A percentile compares a stretch with the other conserved stretches of the same genome.
These are phyloP conservation scores for Boehmeria nivea DNA, from an alignment of 306 rosid genomes.

Conservation along the genomic window DNA sequence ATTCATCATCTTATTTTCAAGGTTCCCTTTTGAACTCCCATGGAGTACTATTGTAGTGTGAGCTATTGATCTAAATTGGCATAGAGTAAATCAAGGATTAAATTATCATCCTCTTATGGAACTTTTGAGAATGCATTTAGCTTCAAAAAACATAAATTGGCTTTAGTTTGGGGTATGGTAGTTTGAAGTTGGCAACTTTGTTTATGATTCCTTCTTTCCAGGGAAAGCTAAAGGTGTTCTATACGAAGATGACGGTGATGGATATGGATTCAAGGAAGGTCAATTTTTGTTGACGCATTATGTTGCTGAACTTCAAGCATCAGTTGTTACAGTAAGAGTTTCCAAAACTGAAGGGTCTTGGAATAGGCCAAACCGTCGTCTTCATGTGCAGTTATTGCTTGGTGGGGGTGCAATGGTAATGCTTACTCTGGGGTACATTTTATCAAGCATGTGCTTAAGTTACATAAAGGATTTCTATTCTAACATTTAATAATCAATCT, in stretches of 20 bases:
- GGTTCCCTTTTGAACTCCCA: too few species aligned
- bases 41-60: too few species aligned
- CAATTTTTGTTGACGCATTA: slow-evolving; percentile 70
- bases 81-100: too few species aligned
- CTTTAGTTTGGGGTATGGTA: too few species aligned
- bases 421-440: too few species aligned
- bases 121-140: too few species aligned
- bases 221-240: slow-evolving; percentile 88
- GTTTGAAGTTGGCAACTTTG: slow-evolving; percentile 2
- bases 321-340: slow-evolving; percentile 58
- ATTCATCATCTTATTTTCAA: too few species aligned
- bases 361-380: slow-evolving; percentile 66
- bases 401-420: slow-evolving; percentile 84
- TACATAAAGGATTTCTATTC: not conserved
- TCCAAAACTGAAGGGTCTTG: slow-evolving; percentile 68
- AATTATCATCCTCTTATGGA: too few species aligned
- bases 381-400: slow-evolving; percentile 70
- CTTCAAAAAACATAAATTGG: too few species aligned
- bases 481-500: not conserved
- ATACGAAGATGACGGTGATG: slow-evolving; percentile 92
- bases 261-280: slow-evolving; percentile 71
- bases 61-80: too few species aligned
- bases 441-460: too few species aligned
- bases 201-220: slow-evolving; percentile 23
- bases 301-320: slow-evolving; percentile 61